These are phyloP conservation scores for Nidula microcarpa DNA, from an alignment of 768 basidiomycete species.

Conservation along the genomic window DNA sequence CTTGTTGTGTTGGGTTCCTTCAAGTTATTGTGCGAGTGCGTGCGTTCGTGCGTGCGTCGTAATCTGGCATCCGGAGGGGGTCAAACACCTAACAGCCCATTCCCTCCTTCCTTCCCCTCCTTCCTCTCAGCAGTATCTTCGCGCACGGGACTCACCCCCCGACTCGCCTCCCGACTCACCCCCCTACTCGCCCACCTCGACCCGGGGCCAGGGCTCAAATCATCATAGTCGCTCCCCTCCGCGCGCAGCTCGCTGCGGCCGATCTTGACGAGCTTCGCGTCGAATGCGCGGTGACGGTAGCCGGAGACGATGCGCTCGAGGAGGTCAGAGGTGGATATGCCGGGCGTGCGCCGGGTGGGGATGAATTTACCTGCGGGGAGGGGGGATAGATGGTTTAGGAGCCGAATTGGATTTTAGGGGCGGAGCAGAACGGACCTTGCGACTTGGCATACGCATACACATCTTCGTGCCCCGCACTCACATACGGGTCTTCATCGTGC, in stretches of 20 bases:
- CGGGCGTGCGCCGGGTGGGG: constrained; percentile 92
- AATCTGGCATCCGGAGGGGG: too few relatives aligned
- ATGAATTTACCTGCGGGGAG: constrained; percentile 76
- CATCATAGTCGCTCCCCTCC: constrained; percentile 55
- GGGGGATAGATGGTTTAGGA: neutral
- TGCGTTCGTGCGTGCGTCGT: too few relatives aligned
- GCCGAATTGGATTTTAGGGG: neutral
- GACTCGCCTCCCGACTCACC: neutral
- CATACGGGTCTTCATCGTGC: constrained; percentile 92
- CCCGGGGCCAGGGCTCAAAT: neutral
- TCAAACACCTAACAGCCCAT: too few relatives aligned
- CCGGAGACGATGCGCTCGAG: constrained; percentile 88
- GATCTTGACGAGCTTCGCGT: constrained; percentile 87
- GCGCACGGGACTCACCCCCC: neutral
- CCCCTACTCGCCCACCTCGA: neutral
- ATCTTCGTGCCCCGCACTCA: constrained; percentile 74
- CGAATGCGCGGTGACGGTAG: constrained; percentile 83
- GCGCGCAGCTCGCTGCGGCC: constrained; percentile 71
- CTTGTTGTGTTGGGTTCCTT: too few relatives aligned
- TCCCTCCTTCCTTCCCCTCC: too few relatives aligned
- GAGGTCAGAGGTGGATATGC: constrained; percentile 90
- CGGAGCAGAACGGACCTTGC: constrained; percentile 50
- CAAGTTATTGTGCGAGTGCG: too few relatives aligned
- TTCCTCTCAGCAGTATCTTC: neutral
- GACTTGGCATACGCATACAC: constrained; percentile 81